phyloP scores from a whole-genome alignment of 306 rosid genomes.

The Cucurbita pepo region DNA sequence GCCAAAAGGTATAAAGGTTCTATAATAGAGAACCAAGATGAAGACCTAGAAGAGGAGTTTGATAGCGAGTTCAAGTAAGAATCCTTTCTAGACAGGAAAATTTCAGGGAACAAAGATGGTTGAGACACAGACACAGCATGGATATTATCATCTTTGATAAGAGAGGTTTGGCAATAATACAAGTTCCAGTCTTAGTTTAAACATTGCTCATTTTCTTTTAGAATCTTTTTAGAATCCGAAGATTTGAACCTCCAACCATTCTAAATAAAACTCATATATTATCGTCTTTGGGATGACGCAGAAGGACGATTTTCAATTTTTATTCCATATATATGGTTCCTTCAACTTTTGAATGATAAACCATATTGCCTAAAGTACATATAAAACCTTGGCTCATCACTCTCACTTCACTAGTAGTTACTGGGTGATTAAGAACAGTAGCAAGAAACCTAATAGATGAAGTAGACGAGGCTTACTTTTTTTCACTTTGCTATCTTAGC shows the following conservation, averaged over 20 bases:
- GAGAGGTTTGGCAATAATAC: not conserved
- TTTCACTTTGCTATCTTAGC: conserved; percentile 73
- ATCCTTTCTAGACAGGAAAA: not conserved
- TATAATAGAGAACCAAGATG: conserved; percentile 15
- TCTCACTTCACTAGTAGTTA: not conserved
- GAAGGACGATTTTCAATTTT: not conserved
- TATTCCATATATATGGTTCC: not conserved
- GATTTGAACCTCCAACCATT: too few relatives aligned
- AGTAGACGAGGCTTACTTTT: not conserved
- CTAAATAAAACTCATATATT: too few relatives aligned
- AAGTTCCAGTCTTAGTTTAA: not conserved
- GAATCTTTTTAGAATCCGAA: too few relatives aligned
- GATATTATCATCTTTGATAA: not conserved
- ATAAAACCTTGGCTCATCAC: not conserved
- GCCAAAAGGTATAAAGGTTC: conserved; percentile 28
- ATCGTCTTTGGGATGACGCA: not conserved
- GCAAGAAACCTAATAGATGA: not conserved
- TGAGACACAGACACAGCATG: not conserved
- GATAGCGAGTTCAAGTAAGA: conserved; percentile 2
- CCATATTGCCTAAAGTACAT: not conserved
- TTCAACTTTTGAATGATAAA: not conserved
- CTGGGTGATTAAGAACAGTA: not conserved
- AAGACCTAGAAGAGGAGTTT: conserved; percentile 5
- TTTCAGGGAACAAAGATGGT: not conserved
- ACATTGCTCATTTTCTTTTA: not conserved